Conservation (phyloP, 2,329 filamentous ascomycete genomes). For the Colletotrichum nymphaeae region DNA sequence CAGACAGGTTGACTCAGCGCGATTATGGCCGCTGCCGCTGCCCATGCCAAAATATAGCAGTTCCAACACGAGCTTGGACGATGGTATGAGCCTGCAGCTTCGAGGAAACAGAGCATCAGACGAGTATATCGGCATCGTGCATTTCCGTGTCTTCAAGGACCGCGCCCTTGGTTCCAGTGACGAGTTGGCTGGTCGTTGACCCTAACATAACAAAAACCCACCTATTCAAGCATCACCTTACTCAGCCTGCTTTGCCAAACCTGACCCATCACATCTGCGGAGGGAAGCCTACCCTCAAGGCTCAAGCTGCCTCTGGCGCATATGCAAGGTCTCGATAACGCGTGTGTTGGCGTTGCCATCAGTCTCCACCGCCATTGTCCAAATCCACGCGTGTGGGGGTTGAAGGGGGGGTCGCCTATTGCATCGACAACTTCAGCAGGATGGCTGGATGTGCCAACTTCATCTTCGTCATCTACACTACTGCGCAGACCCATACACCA, state of each 20-base stretch:
- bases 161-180: not conserved
- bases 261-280: not conserved
- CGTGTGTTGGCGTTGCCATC: slow-evolving; percentile 1
- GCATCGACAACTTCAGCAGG: not conserved
- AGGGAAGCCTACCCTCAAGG: not conserved
- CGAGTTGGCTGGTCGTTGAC: not conserved
- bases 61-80: not conserved
- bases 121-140: not conserved
- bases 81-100: not conserved
- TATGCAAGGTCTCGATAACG: slow-evolving; percentile 12
- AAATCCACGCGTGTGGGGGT: not conserved
- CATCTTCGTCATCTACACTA: not conserved
- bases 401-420: not conserved
- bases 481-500: not conserved
- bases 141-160: no score
- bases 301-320: not conserved
- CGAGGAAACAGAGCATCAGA: not conserved
- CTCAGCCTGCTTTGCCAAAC: not conserved
- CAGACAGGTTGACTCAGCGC: not conserved
- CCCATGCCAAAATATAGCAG: not conserved
- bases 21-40: not conserved
- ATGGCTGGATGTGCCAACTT: not conserved
- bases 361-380: not conserved
- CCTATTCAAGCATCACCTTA: no score
- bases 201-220: not conserved